Conservation (phyloP, 2,329 filamentous ascomycete species). For the Calcarisporium arbuscula region DNA sequence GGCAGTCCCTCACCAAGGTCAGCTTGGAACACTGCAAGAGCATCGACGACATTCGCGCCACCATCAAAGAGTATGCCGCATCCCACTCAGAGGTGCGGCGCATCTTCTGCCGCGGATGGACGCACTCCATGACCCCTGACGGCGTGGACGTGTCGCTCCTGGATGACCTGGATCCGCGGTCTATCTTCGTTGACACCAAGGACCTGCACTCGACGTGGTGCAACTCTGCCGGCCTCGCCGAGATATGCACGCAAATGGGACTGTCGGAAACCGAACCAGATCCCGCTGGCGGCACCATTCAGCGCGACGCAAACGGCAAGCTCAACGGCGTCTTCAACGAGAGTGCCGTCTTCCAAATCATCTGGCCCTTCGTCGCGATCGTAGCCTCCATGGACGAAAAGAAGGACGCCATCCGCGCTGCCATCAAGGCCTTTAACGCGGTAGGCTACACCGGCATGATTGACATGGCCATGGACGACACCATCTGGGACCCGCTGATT, state of each 20-base stretch:
- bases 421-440: slow-evolving; percentile 42
- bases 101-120: slow-evolving; percentile 50
- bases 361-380: slow-evolving; percentile 48
- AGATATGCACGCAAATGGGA: slow-evolving; percentile 31
- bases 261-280: slow-evolving; percentile 35
- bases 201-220: slow-evolving; percentile 53
- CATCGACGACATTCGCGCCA: slow-evolving; percentile 41
- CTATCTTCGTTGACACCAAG: slow-evolving; percentile 51
- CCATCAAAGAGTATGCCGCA: slow-evolving; percentile 38
- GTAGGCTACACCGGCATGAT: slow-evolving; percentile 50
- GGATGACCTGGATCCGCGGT: slow-evolving; percentile 46
- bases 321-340: slow-evolving; percentile 46
- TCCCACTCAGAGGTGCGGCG: slow-evolving; percentile 40
- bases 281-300: slow-evolving; percentile 45
- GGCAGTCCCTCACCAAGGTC: slow-evolving; percentile 46
- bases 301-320: slow-evolving; percentile 40
- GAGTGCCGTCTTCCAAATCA: slow-evolving; percentile 43
- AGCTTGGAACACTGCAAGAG: slow-evolving; percentile 40
- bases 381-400: slow-evolving; percentile 42
- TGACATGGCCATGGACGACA: slow-evolving; percentile 58
- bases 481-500: slow-evolving; percentile 44
- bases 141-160: slow-evolving; percentile 37
- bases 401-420: slow-evolving; percentile 39
- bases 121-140: slow-evolving; percentile 41
- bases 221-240: slow-evolving; percentile 42